phyloP scores from a whole-genome alignment of 2,329 filamentous ascomycete species.

The Cladosporium sp. region DNA sequence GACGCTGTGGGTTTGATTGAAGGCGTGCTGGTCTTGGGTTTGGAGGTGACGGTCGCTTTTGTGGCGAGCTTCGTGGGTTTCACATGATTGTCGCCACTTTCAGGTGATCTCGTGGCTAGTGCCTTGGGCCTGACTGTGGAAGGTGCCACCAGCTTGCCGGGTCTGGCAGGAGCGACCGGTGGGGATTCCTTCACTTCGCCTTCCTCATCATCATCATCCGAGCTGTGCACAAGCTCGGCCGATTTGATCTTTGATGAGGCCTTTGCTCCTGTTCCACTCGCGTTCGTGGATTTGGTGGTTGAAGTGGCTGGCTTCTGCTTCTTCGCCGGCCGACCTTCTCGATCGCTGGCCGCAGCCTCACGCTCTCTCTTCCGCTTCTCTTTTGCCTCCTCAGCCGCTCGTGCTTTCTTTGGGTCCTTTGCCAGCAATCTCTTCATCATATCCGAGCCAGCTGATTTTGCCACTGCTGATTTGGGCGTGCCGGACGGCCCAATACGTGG shows the following conservation, averaged over 20 bases:
- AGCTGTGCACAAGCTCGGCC: constrained; percentile 55
- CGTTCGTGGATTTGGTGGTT: constrained; percentile 24
- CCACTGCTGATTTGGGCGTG: constrained; percentile 29
- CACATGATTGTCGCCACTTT: constrained; percentile 25
- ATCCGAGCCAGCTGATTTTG: constrained; percentile 27
- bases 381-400: constrained; percentile 43
- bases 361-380: constrained; percentile 48
- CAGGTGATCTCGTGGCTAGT: constrained; percentile 23
- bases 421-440: constrained; percentile 45
- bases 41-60: constrained; percentile 24
- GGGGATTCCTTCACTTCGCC: constrained; percentile 28
- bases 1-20: constrained; percentile 26
- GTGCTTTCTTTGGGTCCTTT: constrained; percentile 49
- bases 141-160: constrained; percentile 26
- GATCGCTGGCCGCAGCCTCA: constrained; percentile 36
- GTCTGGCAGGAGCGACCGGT: constrained; percentile 16
- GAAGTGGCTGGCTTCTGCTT: constrained; percentile 20
- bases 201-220: constrained; percentile 46
- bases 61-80: constrained; percentile 26
- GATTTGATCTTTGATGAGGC: constrained; percentile 52
- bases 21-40: constrained; percentile 15
- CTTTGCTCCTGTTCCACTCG: constrained; percentile 31
- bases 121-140: constrained; percentile 25
- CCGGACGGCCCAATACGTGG: constrained; percentile 30
- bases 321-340: constrained; percentile 25